phyloP scores from a whole-genome alignment of 352 stramenopile species.

The Globisporangium camurandrum region DNA sequence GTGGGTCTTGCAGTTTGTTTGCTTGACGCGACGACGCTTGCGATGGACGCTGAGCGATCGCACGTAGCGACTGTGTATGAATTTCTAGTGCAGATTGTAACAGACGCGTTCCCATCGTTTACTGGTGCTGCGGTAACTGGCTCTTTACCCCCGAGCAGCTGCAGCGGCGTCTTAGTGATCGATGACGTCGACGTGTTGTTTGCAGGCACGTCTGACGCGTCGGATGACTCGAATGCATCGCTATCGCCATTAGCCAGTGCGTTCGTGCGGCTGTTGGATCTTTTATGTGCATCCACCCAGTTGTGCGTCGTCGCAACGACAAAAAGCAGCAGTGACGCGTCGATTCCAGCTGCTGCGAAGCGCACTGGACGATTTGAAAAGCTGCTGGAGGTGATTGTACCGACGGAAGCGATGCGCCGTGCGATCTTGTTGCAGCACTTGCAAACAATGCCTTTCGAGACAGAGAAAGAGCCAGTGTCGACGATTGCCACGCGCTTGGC shows the following conservation, averaged over 20 bases:
- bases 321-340: conserved; percentile 19
- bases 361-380: conserved; percentile 52
- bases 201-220: conserved; percentile 25
- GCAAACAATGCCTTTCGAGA: conserved; percentile 17
- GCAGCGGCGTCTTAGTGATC: conserved; percentile 42
- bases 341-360: conserved; percentile 35
- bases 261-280: conserved; percentile 53
- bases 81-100: conserved; percentile 41
- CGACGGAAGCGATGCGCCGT: conserved; percentile 42
- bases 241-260: conserved; percentile 49
- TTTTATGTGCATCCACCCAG: conserved; percentile 18
- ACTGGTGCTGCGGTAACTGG: not conserved
- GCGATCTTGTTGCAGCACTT: conserved; percentile 46
- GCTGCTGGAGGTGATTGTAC: conserved; percentile 50
- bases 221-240: conserved; percentile 19
- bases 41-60: conserved; percentile 46
- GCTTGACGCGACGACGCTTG: conserved; percentile 41
- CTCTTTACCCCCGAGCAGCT: conserved; percentile 1
- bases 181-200: conserved; percentile 73
- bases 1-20: conserved; percentile 11
- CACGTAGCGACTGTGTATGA: conserved; percentile 39
- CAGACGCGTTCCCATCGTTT: conserved; percentile 21
- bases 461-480: too few relatives aligned
- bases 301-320: conserved; percentile 51
- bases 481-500: conserved; percentile 31